phyloP scores from a whole-genome alignment of 1,139 yeast genomes.

The Hansenula lynferdii region DNA sequence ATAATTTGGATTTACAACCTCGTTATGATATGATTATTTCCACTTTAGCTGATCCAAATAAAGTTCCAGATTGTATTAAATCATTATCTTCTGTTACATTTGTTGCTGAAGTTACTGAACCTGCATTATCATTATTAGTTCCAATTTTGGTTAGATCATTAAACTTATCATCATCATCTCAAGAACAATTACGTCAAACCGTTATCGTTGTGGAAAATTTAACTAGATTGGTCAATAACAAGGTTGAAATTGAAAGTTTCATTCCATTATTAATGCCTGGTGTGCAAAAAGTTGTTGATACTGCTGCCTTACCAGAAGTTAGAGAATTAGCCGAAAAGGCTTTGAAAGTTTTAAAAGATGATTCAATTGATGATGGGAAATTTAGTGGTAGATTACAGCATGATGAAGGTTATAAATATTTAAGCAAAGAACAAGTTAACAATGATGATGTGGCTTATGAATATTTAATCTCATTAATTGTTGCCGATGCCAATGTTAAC shows the following conservation, averaged over 20 bases:
- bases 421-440: constrained; percentile 32
- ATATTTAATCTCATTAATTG: constrained; percentile 54
- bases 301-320: constrained; percentile 95
- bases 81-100: constrained; percentile 90
- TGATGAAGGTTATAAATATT: constrained; percentile 48
- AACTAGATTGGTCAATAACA: constrained; percentile 92
- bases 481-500: constrained; percentile 79
- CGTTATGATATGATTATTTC: constrained; percentile 82
- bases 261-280: constrained; percentile 89
- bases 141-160: constrained; percentile 92
- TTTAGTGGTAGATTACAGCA: constrained; percentile 70
- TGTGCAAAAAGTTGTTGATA: constrained; percentile 78
- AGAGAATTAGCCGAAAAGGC: constrained; percentile 93
- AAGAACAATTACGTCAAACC: constrained; percentile 94
- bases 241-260: constrained; percentile 82
- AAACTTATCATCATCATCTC: constrained; percentile 84
- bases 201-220: constrained; percentile 94
- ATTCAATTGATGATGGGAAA: constrained; percentile 54
- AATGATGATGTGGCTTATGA: constrained; percentile 26
- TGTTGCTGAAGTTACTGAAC: constrained; percentile 98
- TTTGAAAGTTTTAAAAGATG: constrained; percentile 71
- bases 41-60: constrained; percentile 85
- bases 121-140: constrained; percentile 83
- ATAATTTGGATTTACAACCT: constrained; percentile 86
- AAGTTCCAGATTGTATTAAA: constrained; percentile 86